A percentile compares a stretch with the other conserved stretches of the same genome.
Conservation (phyloP, 2,329 filamentous ascomycete species). For the Fusarium odoratissimum region DNA sequence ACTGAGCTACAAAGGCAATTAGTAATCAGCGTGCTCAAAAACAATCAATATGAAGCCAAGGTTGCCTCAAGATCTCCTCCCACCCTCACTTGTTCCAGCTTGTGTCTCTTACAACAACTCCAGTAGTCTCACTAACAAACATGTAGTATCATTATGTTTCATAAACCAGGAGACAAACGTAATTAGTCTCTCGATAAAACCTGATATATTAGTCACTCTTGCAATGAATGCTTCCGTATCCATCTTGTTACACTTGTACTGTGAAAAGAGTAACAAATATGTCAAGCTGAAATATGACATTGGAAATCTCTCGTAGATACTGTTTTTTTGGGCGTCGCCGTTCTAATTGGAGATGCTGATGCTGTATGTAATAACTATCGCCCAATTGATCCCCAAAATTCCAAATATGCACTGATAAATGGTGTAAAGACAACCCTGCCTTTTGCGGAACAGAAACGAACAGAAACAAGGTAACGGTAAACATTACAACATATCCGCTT, state of each 20-base stretch:
- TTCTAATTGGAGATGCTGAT: background rate
- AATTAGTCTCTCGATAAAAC: background rate
- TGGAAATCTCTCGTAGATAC: background rate
- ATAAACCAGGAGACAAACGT: no score
- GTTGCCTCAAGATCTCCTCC: no score
- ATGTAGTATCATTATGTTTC: background rate
- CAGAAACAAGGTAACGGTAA: background rate
- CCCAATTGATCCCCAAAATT: background rate
- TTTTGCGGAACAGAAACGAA: background rate
- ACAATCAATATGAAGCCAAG: background rate
- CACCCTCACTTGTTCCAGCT: background rate
- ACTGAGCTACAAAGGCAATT: constrained; percentile 39
- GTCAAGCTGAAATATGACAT: background rate
- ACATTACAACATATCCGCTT: background rate
- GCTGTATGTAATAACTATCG: background rate
- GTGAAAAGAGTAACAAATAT: background rate
- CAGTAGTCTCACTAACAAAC: background rate
- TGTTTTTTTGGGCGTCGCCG: background rate
- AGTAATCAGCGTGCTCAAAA: background rate
- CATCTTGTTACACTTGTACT: background rate
- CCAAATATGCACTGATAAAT: background rate
- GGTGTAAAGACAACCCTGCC: background rate
- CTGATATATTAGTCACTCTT: background rate
- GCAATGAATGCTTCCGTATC: background rate
- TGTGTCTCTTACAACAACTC: background rate